Evolutionary conservation across 2,329 filamentous ascomycete genomes (phyloP), one percentile per base, ranked within the genome.

Genomic region (Xylariaceae sp.): DNA sequence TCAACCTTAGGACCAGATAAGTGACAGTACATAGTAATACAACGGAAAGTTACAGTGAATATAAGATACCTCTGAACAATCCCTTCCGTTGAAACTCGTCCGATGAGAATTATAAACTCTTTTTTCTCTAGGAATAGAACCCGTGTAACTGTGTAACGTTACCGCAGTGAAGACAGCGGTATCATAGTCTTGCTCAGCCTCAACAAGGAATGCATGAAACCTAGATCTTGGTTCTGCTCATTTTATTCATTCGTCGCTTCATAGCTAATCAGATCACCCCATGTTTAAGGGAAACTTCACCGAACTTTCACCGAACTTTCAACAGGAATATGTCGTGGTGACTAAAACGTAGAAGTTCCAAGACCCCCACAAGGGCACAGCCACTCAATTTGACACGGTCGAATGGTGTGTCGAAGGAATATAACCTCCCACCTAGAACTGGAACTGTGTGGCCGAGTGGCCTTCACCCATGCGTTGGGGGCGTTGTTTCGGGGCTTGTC

Each of bases 81-180:
- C 21, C n/a, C 34, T 12, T 11, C 14, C 34, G 7, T 8, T 16
- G 39, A 40, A 19, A 19, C 14, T 50, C 17, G 5, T 11, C 14
- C 33, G 17, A 40, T 17, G 6, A 2, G 26, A 50, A 4, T 6
- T 26, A 46, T 26, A 37, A 33, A 23, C 11, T 12, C 29, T 46
- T 24, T 39, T n/a, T 5, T 12, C 29, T 28, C 29, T 43, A 48
- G 36, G 28, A 47, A 40, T 56, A 60, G 36, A 50, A 36, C 8
- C 14, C 11, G 14, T 34, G 12, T 8, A 19, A 16, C 3, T 14
- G 28, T 46, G 33, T 41, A 26, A 28, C 31, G 24, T 14, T 24
- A 21, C 37, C n/a, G 23, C 5, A 8, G 17, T 7, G 6, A 47
- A 41, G 23, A 43, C 3, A 7, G 12, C 23, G 16, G n/a, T 12